These are phyloP conservation scores for Populus alba DNA, from an alignment of 345 rosid species.

Conservation along the genomic window DNA sequence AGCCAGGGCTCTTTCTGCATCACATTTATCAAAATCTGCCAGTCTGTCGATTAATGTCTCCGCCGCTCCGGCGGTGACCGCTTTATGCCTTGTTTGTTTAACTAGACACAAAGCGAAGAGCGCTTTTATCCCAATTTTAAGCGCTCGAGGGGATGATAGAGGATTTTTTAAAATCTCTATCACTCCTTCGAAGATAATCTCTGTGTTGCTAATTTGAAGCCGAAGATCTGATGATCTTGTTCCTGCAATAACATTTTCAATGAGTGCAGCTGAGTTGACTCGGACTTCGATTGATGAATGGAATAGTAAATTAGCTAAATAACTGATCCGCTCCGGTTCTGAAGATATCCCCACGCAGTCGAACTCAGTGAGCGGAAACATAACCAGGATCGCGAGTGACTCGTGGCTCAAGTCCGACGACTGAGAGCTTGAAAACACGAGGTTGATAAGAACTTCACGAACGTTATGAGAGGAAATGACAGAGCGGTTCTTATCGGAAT, in stretches of 20 bases:
- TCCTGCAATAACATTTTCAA: slow-evolving; percentile 76
- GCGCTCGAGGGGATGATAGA: slow-evolving; percentile 55
- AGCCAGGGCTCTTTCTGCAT: slow-evolving; percentile 82
- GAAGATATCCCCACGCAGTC: slow-evolving; percentile 63
- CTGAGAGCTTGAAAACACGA: slow-evolving; percentile 44
- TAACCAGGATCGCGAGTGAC: slow-evolving; percentile 58
- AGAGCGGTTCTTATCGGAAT: slow-evolving; percentile 75
- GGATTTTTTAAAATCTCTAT: slow-evolving; percentile 52
- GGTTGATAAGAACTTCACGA: slow-evolving; percentile 34
- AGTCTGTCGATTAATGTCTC: slow-evolving; percentile 60
- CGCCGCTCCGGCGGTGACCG: slow-evolving; percentile 74
- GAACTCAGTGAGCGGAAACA: slow-evolving; percentile 61
- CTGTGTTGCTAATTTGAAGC: slow-evolving; percentile 46
- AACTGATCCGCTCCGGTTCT: slow-evolving; percentile 41
- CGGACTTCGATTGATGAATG: slow-evolving; percentile 64
- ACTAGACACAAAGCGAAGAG: slow-evolving; percentile 76
- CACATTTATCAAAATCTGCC: slow-evolving; percentile 75
- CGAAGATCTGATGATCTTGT: slow-evolving; percentile 64
- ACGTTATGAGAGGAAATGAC: slow-evolving; percentile 64
- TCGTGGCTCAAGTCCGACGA: slow-evolving; percentile 55
- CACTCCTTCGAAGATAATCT: slow-evolving; percentile 72
- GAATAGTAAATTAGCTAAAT: slow-evolving; percentile 47
- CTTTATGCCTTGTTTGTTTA: slow-evolving; percentile 75
- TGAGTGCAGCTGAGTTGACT: slow-evolving; percentile 69
- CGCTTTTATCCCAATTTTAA: slow-evolving; percentile 73